Conservation (phyloP, 176 grass and related monocot genomes). For the Aegilops bicornis region DNA sequence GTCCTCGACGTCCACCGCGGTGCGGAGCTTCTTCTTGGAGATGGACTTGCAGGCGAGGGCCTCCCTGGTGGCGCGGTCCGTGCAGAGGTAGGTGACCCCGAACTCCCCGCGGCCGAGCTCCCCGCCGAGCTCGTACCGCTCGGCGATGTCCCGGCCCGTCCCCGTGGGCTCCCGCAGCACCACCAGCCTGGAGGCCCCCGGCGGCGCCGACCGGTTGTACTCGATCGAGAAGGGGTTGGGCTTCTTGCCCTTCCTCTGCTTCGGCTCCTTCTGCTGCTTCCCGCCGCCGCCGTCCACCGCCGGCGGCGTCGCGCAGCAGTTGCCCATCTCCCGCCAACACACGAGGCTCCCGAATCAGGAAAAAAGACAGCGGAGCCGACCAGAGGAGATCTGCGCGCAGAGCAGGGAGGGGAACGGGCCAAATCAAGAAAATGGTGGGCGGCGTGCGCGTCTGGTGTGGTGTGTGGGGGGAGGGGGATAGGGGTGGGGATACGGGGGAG, state of each 20-base stretch:
- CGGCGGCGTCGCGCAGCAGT: slow-evolving; percentile 59
- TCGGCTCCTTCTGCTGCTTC: slow-evolving; percentile 34
- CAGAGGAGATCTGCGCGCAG: slow-evolving; percentile 27
- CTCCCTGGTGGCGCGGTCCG: slow-evolving; percentile 39
- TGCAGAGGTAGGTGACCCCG: slow-evolving; percentile 93
- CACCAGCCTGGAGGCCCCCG: slow-evolving; percentile 20
- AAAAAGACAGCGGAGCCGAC: background rate
- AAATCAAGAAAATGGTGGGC: slow-evolving; percentile 28
- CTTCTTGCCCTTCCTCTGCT: slow-evolving; percentile 74
- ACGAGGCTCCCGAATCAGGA: slow-evolving; percentile 25
- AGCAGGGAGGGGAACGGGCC: background rate
- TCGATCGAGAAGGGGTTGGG: slow-evolving; percentile 81
- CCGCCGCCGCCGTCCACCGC: background rate
- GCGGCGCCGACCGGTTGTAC: slow-evolving; percentile 58
- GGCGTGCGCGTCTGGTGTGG: slow-evolving; percentile 34
- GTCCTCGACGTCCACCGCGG: slow-evolving; percentile 76
- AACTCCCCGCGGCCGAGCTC: slow-evolving; percentile 91
- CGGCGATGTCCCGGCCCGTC: slow-evolving; percentile 56
- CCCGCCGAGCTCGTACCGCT: slow-evolving; percentile 70
- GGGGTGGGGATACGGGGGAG: background rate
- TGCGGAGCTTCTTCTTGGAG: slow-evolving; percentile 93
- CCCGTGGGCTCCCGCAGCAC: slow-evolving; percentile 59
- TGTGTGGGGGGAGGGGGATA: background rate
- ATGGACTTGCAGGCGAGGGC: slow-evolving; percentile 83
- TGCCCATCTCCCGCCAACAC: slow-evolving; percentile 57